Base-by-base conservation (phyloP, 768 basidiomycete genomes). In the Omphalotus guepiniiformis region DNA sequence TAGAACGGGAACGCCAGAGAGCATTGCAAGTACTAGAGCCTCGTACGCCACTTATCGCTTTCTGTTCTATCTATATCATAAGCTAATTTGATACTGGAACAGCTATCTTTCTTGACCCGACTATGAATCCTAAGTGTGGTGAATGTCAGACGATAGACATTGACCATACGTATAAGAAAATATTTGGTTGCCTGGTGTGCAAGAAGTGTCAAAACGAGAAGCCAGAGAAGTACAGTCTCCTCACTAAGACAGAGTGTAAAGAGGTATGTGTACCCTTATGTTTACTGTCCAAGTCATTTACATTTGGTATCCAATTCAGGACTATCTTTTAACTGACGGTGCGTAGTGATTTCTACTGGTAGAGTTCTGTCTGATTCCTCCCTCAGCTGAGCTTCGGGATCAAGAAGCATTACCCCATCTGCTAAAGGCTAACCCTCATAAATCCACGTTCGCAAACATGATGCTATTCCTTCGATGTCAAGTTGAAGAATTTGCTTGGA, bases 211-310 rank as follows among this genome's bases (percentile, higher is more conserved):
- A 94, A 70, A 84, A 93, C 57, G 82, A 85, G 50, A 76, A 81
- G 47, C 90, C 93, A 6, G 94, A 97, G 58, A 90, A 85, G 65
- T 99, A 96, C 61, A 90, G 92, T 62, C 72, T 99, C 6, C 66
- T 99, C 48, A 99, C 96, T 5, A 99, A 99, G 71, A 97, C 96
- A 0, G 96, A 99, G 68, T 98, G 95, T 66, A 96, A 94, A 67
- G 88, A 92, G 73, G 91, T 88, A 53, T 36, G 79, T 59, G 6
- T 18, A 19, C 18, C 21, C 9, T n/a, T 9, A 32, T 32, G n/a
- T 32, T 9, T 32, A 32, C n/a, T n/a, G n/a, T n/a, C n/a, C n/a
- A n/a, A n/a, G n/a, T n/a, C 9, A 13, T 39, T 11, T 13, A 11
- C 37, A 9, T 13, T 41, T 61, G 25, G 57, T 23, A 9, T 39